These are phyloP conservation scores for Solanum megistacrolobum DNA, from an alignment of 257 asterid species.

Conservation along the genomic window DNA sequence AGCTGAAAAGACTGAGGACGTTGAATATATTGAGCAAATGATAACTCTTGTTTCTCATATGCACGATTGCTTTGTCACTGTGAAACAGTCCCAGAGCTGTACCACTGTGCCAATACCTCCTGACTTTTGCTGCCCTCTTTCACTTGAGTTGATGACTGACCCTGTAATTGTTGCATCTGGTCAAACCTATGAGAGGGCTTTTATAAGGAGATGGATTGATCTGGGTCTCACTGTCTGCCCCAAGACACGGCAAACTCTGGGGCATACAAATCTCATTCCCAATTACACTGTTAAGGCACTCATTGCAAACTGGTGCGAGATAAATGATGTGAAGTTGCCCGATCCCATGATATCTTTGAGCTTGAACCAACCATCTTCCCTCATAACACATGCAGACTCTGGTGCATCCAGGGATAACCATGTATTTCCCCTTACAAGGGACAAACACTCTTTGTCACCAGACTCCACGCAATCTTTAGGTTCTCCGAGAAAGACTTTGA, in stretches of 20 bases:
- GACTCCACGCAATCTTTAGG: conserved; percentile 24
- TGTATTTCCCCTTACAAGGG: conserved; percentile 17
- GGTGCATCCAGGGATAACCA: conserved; percentile 24
- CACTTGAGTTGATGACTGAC: conserved; percentile 84
- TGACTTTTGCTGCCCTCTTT: conserved; percentile 83
- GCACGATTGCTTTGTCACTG: conserved; percentile 66
- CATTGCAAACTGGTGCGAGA: conserved; percentile 73
- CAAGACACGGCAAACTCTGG: conserved; percentile 73
- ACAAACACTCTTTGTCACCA: conserved; percentile 29
- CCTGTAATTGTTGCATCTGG: conserved; percentile 93
- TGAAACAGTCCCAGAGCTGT: conserved; percentile 56
- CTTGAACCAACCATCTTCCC: conserved; percentile 54
- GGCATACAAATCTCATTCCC: conserved; percentile 70
- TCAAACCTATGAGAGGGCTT: conserved; percentile 83
- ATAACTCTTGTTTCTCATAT: conserved; percentile 62
- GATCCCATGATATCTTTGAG: conserved; percentile 44
- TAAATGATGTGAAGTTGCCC: conserved; percentile 62
- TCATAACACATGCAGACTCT: conserved; percentile 42
- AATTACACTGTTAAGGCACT: conserved; percentile 85
- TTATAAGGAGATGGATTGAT: conserved; percentile 73
- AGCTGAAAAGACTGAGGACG: conserved; percentile 55
- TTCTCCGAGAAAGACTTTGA: conserved; percentile 32
- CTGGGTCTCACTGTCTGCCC: conserved; percentile 89
- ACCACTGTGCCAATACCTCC: conserved; percentile 66
- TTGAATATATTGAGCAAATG: conserved; percentile 62